phyloP scores from a whole-genome alignment of 176 grass and related monocot genomes.

The Zea luxurians region DNA sequence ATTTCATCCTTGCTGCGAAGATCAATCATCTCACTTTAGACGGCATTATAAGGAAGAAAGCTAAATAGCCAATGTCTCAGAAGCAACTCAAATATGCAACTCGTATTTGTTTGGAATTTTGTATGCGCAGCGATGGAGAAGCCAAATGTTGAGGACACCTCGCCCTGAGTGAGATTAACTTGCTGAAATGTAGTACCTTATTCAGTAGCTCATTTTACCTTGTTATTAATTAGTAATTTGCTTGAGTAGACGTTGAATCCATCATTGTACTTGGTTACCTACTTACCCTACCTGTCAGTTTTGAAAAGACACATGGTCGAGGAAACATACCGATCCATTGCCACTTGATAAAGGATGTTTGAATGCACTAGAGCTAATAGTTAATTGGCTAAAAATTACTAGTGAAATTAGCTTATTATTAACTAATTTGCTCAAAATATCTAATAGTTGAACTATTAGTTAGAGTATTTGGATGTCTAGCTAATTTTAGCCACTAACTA shows the following conservation, averaged over 20 bases:
- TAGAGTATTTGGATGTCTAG: no score
- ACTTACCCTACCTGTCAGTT: neutral
- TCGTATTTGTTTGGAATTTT: no score
- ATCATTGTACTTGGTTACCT: neutral
- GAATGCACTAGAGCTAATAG: no score
- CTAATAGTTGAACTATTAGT: no score
- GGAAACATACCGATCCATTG: neutral
- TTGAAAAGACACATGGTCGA: neutral
- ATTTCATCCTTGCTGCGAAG: conserved; percentile 89
- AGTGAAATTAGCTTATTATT: no score
- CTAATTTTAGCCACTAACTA: no score
- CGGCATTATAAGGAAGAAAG: conserved; percentile 60
- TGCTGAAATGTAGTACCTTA: neutral
- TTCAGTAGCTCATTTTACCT: neutral
- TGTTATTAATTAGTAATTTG: neutral
- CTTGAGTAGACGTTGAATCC: neutral
- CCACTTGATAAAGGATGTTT: neutral
- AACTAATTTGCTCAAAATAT: no score
- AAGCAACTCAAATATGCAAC: neutral
- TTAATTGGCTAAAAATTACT: no score
- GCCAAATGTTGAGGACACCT: neutral
- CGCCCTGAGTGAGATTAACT: neutral
- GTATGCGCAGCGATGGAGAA: no score
- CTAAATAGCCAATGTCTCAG: conserved; percentile 28
- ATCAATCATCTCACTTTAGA: conserved; percentile 65